Evolutionary conservation across 208 protist genomes (phyloP).

Genomic region (Endotrypanum monterogeii): DNA sequence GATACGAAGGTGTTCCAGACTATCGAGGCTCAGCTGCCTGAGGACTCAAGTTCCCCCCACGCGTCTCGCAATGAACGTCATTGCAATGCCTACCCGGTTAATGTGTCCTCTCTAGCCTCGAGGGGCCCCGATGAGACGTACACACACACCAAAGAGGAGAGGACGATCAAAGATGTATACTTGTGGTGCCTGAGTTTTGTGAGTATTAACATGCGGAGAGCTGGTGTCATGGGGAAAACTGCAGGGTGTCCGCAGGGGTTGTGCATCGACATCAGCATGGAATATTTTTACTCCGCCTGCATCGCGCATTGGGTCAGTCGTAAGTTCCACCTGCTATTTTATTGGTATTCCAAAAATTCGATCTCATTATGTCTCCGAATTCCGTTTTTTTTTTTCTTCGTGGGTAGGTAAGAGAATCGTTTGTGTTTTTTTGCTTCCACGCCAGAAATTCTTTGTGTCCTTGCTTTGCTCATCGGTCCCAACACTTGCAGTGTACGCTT

Average conservation of each 20-base stretch:
- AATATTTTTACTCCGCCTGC: not conserved
- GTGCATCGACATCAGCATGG: not conserved
- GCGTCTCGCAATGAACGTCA: no score
- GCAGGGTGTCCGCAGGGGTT: not conserved
- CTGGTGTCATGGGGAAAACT: not conserved
- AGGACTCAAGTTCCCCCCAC: no score
- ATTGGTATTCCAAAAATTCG: not conserved
- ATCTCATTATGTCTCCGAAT: not conserved
- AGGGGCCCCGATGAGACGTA: no score
- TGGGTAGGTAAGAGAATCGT: not conserved
- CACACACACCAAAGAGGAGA: not conserved
- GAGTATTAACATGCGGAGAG: not conserved
- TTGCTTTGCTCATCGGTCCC: no score
- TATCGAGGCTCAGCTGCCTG: no score
- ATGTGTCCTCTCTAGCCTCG: no score
- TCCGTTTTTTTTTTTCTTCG: no score
- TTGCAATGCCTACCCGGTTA: no score
- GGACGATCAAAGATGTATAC: not conserved
- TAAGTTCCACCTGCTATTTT: not conserved
- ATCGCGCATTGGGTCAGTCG: not conserved
- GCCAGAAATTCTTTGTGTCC: not conserved
- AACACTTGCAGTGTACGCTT: not conserved
- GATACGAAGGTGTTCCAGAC: no score
- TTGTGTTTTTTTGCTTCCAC: not conserved
- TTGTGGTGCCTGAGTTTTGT: not conserved